Evolutionary conservation across 257 asterid genomes (phyloP).

Genomic region (Forsythia viridissima): DNA sequence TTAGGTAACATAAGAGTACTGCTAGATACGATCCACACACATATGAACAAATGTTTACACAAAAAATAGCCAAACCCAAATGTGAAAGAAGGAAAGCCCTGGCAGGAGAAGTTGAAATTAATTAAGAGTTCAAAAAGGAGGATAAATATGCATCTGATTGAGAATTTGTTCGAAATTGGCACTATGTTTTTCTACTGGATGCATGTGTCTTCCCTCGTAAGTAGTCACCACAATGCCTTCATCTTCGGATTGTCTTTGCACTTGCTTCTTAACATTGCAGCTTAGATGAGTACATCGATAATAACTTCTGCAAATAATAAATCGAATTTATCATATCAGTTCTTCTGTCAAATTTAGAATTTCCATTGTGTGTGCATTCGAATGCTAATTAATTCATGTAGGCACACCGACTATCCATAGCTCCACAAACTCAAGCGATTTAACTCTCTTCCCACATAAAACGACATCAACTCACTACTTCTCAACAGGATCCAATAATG

Average conservation of each 20-base stretch:
- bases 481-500: neutral
- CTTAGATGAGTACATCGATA: constrained; percentile 57
- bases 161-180: constrained; percentile 68
- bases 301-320: constrained; percentile 52
- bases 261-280: constrained; percentile 78
- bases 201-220: constrained; percentile 59
- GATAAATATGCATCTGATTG: constrained; percentile 12
- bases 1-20: no score
- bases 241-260: constrained; percentile 54
- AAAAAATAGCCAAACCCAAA: no score
- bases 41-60: no score
- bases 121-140: no score
- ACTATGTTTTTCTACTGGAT: constrained; percentile 46
- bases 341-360: neutral
- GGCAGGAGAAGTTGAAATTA: no score
- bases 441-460: neutral
- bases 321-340: neutral
- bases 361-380: neutral
- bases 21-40: no score
- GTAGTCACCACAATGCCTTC: constrained; percentile 66
- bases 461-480: neutral
- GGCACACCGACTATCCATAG: neutral
- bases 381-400: neutral
- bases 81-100: no score
- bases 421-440: no score